Evolutionary conservation across 2,329 filamentous ascomycete genomes (phyloP).

Genomic region (Phialophora expanda): DNA sequence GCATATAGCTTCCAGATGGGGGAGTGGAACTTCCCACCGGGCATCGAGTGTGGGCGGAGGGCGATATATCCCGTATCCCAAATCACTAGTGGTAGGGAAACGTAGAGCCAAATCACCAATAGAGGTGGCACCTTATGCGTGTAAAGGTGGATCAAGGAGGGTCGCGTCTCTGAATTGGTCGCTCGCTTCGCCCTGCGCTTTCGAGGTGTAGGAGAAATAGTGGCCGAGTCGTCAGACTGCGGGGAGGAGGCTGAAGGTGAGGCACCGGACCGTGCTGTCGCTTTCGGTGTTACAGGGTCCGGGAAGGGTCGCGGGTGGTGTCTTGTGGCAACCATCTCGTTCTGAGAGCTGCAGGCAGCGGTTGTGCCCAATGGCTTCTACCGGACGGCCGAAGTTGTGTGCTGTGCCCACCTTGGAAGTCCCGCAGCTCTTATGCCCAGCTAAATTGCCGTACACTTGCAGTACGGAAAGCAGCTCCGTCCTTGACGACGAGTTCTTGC

Average conservation of each 20-base stretch:
- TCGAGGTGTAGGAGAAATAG: conserved; percentile 8
- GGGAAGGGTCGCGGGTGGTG: conserved; percentile 60
- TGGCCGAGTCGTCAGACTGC: conserved; percentile 13
- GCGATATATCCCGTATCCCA: conserved; percentile 86
- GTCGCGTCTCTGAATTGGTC: conserved; percentile 21
- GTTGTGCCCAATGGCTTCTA: background rate
- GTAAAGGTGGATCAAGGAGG: conserved; percentile 48
- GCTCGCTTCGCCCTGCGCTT: conserved; percentile 38
- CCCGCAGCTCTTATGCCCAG: background rate
- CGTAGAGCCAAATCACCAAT: conserved; percentile 70
- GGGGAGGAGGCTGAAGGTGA: conserved; percentile 33
- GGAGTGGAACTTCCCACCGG: conserved; percentile 72
- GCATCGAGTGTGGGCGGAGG: conserved; percentile 80
- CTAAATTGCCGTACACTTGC: background rate
- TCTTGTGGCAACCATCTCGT: conserved; percentile 62
- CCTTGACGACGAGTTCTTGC: background rate
- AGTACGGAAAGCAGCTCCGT: background rate
- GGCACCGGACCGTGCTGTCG: conserved; percentile 31
- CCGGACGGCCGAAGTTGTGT: background rate
- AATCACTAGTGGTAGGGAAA: conserved; percentile 76
- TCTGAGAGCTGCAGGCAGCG: background rate
- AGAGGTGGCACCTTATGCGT: conserved; percentile 65
- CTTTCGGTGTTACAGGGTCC: conserved; percentile 41
- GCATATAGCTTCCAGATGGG: conserved; percentile 78
- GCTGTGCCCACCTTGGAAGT: background rate